Evolutionary conservation across 306 rosid genomes (phyloP).

Genomic region (Quercus rubra): DNA sequence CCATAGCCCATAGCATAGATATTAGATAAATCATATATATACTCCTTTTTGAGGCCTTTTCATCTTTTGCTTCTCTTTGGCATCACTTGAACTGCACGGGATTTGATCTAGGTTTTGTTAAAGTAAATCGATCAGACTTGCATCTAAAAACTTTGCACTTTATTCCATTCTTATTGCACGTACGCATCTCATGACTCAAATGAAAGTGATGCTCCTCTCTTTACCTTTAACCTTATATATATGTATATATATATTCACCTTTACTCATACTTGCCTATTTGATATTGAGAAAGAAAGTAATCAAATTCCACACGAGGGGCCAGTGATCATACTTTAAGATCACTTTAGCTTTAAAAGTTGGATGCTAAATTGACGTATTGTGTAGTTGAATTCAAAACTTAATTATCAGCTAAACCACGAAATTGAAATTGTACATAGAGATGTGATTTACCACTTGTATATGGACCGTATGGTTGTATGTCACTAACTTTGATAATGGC

Average conservation of each 20-base stretch:
- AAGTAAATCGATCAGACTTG: conserved; percentile 28
- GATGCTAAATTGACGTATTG: not conserved
- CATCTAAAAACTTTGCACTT: conserved; percentile 43
- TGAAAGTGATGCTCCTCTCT: conserved; percentile 33
- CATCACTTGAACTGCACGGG: conserved; percentile 68
- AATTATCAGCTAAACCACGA: not conserved
- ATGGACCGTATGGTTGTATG: not conserved
- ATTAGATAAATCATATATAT: not conserved
- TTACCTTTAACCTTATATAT: conserved; percentile 12
- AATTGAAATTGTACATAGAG: not conserved
- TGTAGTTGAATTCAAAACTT: not conserved
- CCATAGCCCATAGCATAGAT: not conserved
- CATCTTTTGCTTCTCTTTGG: conserved; percentile 15
- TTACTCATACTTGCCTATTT: conserved; percentile 39
- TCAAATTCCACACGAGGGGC: conserved; percentile 53
- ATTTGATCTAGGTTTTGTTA: conserved; percentile 23
- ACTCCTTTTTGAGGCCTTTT: conserved; percentile 25
- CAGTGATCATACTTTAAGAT: conserved; percentile 28
- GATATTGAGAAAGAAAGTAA: conserved; percentile 15
- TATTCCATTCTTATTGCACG: conserved; percentile 62
- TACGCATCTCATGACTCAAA: conserved; percentile 42
- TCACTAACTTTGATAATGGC: conserved; percentile 10
- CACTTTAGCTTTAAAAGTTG: conserved; percentile 1
- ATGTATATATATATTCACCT: conserved; percentile 16
- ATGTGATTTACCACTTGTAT: not conserved